phyloP scores from a whole-genome alignment of 441 rosid species.

The Daphne laureola region DNA sequence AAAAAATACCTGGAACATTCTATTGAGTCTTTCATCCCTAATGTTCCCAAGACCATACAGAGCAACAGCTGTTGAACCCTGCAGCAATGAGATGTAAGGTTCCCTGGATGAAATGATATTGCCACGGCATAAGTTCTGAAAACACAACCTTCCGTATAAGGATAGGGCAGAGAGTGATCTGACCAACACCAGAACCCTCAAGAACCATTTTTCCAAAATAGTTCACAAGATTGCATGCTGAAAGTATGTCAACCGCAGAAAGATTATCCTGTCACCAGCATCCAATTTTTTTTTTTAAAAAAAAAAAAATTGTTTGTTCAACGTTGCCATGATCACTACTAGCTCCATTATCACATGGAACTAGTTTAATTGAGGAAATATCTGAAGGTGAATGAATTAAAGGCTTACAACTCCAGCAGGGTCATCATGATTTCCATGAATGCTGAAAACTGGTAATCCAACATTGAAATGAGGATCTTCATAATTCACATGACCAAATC shows the following conservation, averaged over 20 bases:
- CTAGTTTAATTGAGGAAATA: no score
- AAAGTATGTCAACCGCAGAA: slow-evolving; percentile 91
- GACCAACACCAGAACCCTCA: slow-evolving; percentile 99
- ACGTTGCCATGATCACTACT: not conserved
- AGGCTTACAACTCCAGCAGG: slow-evolving; percentile 96
- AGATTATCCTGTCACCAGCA: slow-evolving; percentile 81
- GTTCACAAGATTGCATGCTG: slow-evolving; percentile 94
- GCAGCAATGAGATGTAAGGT: slow-evolving; percentile 14
- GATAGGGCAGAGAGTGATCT: slow-evolving; percentile 82
- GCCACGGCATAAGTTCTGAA: slow-evolving; percentile 8
- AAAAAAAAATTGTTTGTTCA: no score
- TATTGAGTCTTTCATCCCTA: slow-evolving; percentile 94
- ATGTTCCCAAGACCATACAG: slow-evolving; percentile 97
- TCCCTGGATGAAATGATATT: slow-evolving; percentile 11
- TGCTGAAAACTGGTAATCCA: slow-evolving; percentile 93
- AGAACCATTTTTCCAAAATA: slow-evolving; percentile 98
- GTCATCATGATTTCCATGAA: slow-evolving; percentile 99
- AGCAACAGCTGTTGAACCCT: slow-evolving; percentile 94
- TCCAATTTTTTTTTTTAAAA: no score
- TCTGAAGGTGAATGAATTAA: no score
- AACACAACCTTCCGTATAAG: slow-evolving; percentile 75
- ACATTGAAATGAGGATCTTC: slow-evolving; percentile 98
- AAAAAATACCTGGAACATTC: slow-evolving; percentile 86
- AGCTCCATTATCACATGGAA: no score
- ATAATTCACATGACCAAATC: slow-evolving; percentile 97